Percentiles rank a stretch among this genome's conserved stretches.
These are phyloP conservation scores for Saccharomycopsis schoenii DNA, from an alignment of 805 yeast genomes.

Conservation along the genomic window DNA sequence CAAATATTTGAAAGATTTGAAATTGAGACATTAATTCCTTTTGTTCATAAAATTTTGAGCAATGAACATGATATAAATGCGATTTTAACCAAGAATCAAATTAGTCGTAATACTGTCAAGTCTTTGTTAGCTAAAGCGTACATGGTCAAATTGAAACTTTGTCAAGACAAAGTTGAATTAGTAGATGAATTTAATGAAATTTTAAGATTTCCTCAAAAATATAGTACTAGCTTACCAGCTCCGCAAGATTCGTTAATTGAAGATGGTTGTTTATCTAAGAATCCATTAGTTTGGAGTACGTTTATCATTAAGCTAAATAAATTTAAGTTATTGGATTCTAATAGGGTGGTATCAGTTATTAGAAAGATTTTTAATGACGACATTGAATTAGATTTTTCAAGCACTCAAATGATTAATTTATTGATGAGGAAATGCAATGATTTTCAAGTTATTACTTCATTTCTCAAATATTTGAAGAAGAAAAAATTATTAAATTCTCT, in stretches of 20 bases:
- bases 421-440: slow-evolving; percentile 4
- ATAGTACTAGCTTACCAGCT: neutral
- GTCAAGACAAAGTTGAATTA: slow-evolving; percentile 1
- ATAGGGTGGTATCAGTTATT: neutral
- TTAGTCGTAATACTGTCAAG: neutral
- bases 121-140: slow-evolving; percentile 8
- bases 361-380: slow-evolving; percentile 4
- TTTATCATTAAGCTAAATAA: neutral
- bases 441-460: neutral
- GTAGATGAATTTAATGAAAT: slow-evolving; percentile 2
- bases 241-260: slow-evolving; percentile 2
- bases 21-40: slow-evolving; percentile 5
- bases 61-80: neutral
- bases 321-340: slow-evolving; percentile 1
- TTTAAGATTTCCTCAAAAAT: slow-evolving; percentile 1
- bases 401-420: slow-evolving; percentile 1
- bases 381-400: slow-evolving; percentile 2
- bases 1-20: neutral
- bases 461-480: slow-evolving; percentile 1
- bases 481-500: slow-evolving; percentile 2
- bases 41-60: neutral
- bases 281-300: neutral
- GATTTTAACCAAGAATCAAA: neutral
- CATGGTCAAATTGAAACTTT: slow-evolving; percentile 5
- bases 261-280: slow-evolving; percentile 8